Evolutionary conservation across 345 rosid species (phyloP).

Genomic region (Combretum micranthum): DNA sequence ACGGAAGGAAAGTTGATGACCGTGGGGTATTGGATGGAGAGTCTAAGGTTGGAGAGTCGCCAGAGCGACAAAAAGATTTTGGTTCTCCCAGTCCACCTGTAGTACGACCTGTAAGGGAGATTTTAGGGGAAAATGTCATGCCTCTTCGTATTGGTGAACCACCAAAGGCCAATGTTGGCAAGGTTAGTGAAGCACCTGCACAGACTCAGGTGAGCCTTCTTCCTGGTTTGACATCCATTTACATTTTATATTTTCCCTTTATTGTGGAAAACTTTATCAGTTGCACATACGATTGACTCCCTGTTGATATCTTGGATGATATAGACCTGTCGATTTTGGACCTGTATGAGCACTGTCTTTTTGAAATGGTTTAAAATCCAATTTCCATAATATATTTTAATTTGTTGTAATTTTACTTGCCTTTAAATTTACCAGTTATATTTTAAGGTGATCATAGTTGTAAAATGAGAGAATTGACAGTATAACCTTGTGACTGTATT

Average conservation of each 20-base stretch:
- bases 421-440: too few relatives aligned
- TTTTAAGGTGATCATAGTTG: too few relatives aligned
- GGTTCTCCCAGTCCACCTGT: constrained; percentile 71
- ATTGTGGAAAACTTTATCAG: too few relatives aligned
- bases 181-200: constrained; percentile 34
- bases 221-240: constrained; percentile 1
- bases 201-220: constrained; percentile 52
- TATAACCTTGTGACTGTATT: too few relatives aligned
- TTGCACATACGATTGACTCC: too few relatives aligned
- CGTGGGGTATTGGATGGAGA: constrained; percentile 47
- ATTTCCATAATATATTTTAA: too few relatives aligned
- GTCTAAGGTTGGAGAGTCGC: constrained; percentile 53
- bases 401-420: too few relatives aligned
- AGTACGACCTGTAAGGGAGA: constrained; percentile 82
- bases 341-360: too few relatives aligned
- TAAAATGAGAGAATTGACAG: too few relatives aligned
- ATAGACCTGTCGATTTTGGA: too few relatives aligned
- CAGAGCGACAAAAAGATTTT: constrained; percentile 57
- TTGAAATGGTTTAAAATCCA: too few relatives aligned
- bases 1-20: constrained; percentile 53
- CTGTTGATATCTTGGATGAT: too few relatives aligned
- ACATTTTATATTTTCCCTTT: neutral
- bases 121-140: constrained; percentile 75
- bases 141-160: constrained; percentile 85
- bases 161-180: constrained; percentile 62